Percentiles rank a stretch among this genome's conserved stretches.
These are phyloP conservation scores for Cyclotella sp. DNA, from an alignment of 108 stramenopile genomes.

Conservation along the genomic window DNA sequence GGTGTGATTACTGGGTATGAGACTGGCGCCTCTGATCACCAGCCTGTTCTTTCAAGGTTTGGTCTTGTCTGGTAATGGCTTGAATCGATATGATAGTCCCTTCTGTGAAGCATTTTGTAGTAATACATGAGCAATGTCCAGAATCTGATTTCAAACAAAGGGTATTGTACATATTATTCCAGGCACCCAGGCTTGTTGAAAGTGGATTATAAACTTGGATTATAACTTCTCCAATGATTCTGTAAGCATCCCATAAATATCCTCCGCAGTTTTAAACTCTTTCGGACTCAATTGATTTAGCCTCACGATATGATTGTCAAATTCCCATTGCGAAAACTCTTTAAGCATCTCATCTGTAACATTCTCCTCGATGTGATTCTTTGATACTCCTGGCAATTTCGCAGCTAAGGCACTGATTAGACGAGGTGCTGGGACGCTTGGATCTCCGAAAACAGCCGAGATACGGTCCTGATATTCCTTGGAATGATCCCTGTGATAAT, in stretches of 20 bases:
- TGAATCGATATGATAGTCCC: neutral
- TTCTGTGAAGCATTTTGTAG: neutral
- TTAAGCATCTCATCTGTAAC: conserved; percentile 28
- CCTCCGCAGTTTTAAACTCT: conserved; percentile 30
- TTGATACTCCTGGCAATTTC: conserved; percentile 30
- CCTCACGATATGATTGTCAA: conserved; percentile 22
- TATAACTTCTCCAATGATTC: conserved; percentile 34
- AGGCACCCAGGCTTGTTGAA: too few relatives aligned
- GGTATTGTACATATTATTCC: neutral
- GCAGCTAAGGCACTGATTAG: conserved; percentile 24
- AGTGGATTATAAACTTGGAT: neutral
- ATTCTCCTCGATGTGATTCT: conserved; percentile 32
- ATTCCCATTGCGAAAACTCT: conserved; percentile 36
- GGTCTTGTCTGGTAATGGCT: conserved; percentile 20
- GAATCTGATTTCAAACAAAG: neutral
- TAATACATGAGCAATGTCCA: neutral
- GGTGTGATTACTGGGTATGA: conserved; percentile 52
- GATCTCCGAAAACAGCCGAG: conserved; percentile 18
- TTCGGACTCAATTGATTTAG: conserved; percentile 40
- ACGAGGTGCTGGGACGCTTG: conserved; percentile 13
- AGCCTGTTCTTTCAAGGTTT: conserved; percentile 48
- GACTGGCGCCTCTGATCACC: conserved; percentile 47
- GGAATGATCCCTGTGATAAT: conserved; percentile 26
- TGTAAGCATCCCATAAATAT: conserved; percentile 36
- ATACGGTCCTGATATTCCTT: conserved; percentile 29